These are phyloP conservation scores for Salix caprea DNA, from an alignment of 345 rosid species.

Conservation along the genomic window DNA sequence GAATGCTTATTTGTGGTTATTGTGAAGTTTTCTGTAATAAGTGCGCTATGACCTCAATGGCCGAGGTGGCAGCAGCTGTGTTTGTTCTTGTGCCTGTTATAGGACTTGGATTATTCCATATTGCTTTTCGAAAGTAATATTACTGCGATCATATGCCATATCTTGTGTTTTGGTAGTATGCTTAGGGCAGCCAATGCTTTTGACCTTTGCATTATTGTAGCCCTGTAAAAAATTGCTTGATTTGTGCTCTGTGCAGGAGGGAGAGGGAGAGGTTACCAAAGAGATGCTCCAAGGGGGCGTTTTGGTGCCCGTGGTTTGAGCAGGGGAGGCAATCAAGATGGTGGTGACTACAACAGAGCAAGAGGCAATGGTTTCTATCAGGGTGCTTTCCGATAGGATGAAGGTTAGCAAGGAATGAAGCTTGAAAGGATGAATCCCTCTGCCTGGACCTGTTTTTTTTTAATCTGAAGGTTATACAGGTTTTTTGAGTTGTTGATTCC, in stretches of 20 bases:
- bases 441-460: slow-evolving; percentile 22
- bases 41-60: background rate
- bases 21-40: background rate
- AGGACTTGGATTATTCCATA: background rate
- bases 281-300: slow-evolving; percentile 46
- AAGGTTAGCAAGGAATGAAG: background rate
- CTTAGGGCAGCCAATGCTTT: background rate
- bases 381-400: slow-evolving; percentile 46
- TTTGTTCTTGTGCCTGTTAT: background rate
- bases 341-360: slow-evolving; percentile 52
- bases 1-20: background rate
- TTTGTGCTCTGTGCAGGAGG: slow-evolving; percentile 24
- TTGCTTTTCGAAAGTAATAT: background rate
- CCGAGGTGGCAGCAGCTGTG: background rate
- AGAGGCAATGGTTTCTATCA: slow-evolving; percentile 69
- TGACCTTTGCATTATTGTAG: background rate
- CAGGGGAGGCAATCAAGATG: slow-evolving; percentile 62
- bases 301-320: slow-evolving; percentile 45
- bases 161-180: background rate
- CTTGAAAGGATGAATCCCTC: slow-evolving; percentile 4
- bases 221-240: background rate
- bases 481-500: slow-evolving; percentile 22
- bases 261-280: slow-evolving; percentile 69
- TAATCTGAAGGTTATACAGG: slow-evolving; percentile 7
- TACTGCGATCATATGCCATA: background rate